Evolutionary conservation across 768 basidiomycete genomes (phyloP).

Genomic region (Gautieria morchelliformis): DNA sequence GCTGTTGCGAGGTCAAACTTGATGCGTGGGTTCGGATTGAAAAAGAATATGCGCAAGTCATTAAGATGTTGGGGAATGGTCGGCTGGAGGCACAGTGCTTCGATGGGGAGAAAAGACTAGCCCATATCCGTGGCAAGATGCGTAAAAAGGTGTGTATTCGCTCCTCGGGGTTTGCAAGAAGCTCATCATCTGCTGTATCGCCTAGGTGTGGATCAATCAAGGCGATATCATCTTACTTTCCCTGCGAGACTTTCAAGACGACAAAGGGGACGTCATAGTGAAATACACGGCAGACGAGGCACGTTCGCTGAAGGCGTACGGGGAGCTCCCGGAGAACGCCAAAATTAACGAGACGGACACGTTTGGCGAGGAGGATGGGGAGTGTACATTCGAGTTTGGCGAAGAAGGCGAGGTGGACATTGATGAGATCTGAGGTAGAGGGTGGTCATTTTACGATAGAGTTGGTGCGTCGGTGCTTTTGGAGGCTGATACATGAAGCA

Average conservation of each 20-base stretch:
- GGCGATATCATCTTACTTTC: constrained; percentile 94
- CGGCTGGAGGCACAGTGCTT: constrained; percentile 94
- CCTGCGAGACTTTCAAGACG: constrained; percentile 97
- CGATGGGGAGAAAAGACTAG: constrained; percentile 95
- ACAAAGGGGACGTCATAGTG: constrained; percentile 98
- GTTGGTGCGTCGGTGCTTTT: not conserved
- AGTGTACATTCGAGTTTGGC: constrained; percentile 84
- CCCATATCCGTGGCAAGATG: constrained; percentile 99
- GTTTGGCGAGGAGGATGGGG: constrained; percentile 74
- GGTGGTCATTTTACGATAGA: not conserved
- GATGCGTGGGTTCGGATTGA: not conserved
- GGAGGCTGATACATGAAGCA: not conserved
- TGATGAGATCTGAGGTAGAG: too few species aligned
- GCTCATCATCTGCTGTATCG: constrained; percentile 6
- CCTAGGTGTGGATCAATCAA: constrained; percentile 97
- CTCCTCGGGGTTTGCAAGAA: not conserved
- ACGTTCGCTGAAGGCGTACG: constrained; percentile 89
- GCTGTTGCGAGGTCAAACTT: not conserved
- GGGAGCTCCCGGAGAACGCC: constrained; percentile 92
- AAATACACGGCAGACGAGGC: constrained; percentile 98
- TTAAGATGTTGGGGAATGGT: constrained; percentile 98
- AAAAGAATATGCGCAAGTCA: constrained; percentile 91
- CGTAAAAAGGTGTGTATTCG: constrained; percentile 77
- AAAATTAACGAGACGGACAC: constrained; percentile 84
- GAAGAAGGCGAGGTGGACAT: constrained; percentile 86